phyloP scores from a whole-genome alignment of 805 yeast species.

The Cyberlindnera nakhonratchasimensis region DNA sequence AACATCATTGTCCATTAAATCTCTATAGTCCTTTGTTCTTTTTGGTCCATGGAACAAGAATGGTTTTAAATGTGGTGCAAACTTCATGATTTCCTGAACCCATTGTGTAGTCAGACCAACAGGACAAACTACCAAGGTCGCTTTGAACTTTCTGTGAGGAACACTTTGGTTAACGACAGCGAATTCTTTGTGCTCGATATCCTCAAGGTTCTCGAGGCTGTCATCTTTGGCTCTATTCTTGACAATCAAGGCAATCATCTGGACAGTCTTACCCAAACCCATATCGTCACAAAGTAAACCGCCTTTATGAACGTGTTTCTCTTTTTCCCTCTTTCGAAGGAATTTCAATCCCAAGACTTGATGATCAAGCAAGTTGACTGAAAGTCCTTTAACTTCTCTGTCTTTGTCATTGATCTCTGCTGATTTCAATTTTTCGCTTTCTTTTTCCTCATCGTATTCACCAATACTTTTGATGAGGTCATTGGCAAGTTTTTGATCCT shows the following conservation, averaged over 20 bases:
- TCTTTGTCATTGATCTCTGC: constrained; percentile 22
- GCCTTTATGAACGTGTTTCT: constrained; percentile 36
- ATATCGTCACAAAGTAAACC: constrained; percentile 82
- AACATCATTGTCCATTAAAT: constrained; percentile 50
- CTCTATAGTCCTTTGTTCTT: constrained; percentile 35
- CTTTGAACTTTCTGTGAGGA: constrained; percentile 22
- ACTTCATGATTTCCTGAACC: constrained; percentile 59
- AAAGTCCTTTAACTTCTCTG: constrained; percentile 34
- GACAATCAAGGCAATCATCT: constrained; percentile 58
- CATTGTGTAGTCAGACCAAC: constrained; percentile 72
- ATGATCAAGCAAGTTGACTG: constrained; percentile 41
- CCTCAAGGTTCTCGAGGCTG: constrained; percentile 10
- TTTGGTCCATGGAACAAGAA: constrained; percentile 53
- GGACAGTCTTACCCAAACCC: constrained; percentile 89
- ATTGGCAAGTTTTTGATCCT: constrained; percentile 16
- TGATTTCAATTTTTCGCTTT: constrained; percentile 12
- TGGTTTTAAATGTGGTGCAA: constrained; percentile 42
- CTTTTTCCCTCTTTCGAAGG: constrained; percentile 36
- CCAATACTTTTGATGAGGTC: constrained; percentile 15
- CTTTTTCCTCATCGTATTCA: constrained; percentile 18
- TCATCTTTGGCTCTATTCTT: constrained; percentile 28
- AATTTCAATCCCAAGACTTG: constrained; percentile 44
- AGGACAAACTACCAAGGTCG: constrained; percentile 69
- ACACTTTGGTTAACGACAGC: constrained; percentile 6
- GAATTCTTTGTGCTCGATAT: constrained; percentile 7